Evolutionary conservation across 306 rosid genomes (phyloP), one percentile per base, ranked within the genome.

Genomic region (Argentina anserina): DNA sequence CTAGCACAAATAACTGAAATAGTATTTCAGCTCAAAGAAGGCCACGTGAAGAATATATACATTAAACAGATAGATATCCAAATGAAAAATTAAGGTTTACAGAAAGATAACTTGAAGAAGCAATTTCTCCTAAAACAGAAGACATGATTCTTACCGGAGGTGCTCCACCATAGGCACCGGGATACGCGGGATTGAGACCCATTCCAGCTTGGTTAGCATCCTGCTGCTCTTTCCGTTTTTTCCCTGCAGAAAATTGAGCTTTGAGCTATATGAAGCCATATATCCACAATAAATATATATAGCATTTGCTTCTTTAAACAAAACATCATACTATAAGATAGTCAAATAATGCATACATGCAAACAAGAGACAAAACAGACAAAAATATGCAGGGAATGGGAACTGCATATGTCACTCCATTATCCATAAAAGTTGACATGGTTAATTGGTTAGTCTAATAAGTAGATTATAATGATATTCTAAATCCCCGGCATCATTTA

Each of bases 221-320:
- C 68, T 83, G 86, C 63, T 95, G 99, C 69, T 95, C 99, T 83
- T 90, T 95, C 53, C 92, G 78, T 78, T 95, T 95, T 85, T 86
- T 91, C 72, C 92, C 99, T 91, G 90, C 74, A 67, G 33, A n/a
- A 76, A 13, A 42, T 43, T 2, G 39, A 7, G 42, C 49, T 50
- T 20, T 65, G 3, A 61, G 53, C 28, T 20, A 21, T 53, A 17
- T 47, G 75, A 74, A 56, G 49, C 21, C 67, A 21, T 46, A 47
- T 36, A 72, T 37, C 55, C 33, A 45, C 43, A 6, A 43, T 37
- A 14, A 14, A 29, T 47, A 25, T 21, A 14, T 23, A 70, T 10
- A 13, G 6, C n/a, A 69, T 39, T 23, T 10, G 26, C 56, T 50
- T 68, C 15, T 50, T 13, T 5, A 23, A 21, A 70, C n/a, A 37